These are phyloP conservation scores for Dianthus caryophyllus DNA, from an alignment of 148 eudicot genomes.

Conservation along the genomic window DNA sequence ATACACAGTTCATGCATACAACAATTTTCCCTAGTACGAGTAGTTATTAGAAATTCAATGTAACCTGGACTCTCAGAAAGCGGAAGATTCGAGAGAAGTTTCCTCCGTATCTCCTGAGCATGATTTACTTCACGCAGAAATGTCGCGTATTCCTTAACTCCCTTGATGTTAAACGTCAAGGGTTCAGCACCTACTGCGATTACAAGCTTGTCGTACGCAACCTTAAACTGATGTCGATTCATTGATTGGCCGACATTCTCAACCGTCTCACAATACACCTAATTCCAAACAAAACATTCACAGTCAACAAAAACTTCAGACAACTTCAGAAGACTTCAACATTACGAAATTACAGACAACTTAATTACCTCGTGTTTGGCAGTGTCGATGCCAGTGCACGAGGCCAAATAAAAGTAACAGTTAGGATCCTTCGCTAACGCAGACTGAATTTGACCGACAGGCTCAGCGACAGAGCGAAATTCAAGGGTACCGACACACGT, in stretches of 20 bases:
- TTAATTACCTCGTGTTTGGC: conserved; percentile 72
- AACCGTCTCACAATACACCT: conserved; percentile 78
- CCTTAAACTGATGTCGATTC: conserved; percentile 62
- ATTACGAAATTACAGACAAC: conserved; percentile 18
- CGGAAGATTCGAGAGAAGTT: conserved; percentile 79
- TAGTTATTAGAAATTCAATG: too few relatives aligned
- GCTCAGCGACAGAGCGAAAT: conserved; percentile 84
- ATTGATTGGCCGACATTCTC: conserved; percentile 34
- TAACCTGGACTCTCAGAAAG: conserved; percentile 82
- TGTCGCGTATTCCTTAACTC: conserved; percentile 75
- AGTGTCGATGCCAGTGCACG: conserved; percentile 58
- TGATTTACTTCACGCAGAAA: conserved; percentile 86
- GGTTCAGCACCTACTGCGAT: conserved; percentile 88
- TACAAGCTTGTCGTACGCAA: conserved; percentile 91
- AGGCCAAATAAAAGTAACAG: conserved; percentile 71
- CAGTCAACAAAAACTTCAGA: background rate
- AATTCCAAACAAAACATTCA: conserved; percentile 10
- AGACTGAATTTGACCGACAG: conserved; percentile 63
- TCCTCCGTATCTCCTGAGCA: conserved; percentile 86
- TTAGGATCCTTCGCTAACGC: conserved; percentile 73
- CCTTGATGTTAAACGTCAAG: conserved; percentile 76
- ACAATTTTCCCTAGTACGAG: too few relatives aligned
- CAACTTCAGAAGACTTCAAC: background rate
- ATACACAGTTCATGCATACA: too few relatives aligned
- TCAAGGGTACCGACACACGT: conserved; percentile 93